phyloP scores from a whole-genome alignment of 148 eudicot species.

The Fagopyrum homotropicum region DNA sequence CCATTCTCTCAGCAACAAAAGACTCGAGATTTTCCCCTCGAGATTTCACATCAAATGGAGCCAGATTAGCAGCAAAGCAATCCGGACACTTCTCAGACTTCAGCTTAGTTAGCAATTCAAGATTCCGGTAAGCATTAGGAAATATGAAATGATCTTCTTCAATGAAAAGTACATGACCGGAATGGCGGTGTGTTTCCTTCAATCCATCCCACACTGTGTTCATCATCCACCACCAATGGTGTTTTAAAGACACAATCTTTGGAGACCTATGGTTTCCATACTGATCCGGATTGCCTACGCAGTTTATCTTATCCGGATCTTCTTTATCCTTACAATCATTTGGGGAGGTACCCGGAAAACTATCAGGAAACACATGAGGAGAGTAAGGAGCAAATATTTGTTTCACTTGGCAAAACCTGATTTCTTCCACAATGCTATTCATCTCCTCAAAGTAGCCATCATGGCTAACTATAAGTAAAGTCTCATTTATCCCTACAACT shows the following conservation, averaged over 20 bases:
- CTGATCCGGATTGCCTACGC: constrained; percentile 75
- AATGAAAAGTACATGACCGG: constrained; percentile 73
- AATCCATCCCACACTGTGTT: constrained; percentile 92
- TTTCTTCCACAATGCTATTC: constrained; percentile 75
- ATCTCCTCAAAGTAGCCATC: constrained; percentile 88
- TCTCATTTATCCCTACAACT: constrained; percentile 76
- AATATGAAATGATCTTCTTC: constrained; percentile 92
- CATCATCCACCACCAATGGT: constrained; percentile 99
- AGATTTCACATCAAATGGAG: constrained; percentile 70
- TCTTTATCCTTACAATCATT: constrained; percentile 68
- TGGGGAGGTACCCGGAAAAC: constrained; percentile 75
- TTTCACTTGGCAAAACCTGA: constrained; percentile 83
- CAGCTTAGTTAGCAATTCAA: constrained; percentile 48
- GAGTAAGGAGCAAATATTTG: constrained; percentile 88
- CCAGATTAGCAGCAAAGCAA: constrained; percentile 80
- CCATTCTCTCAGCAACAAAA: constrained; percentile 83
- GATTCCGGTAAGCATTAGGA: constrained; percentile 79
- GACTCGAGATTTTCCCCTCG: constrained; percentile 62
- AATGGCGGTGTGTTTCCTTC: constrained; percentile 52
- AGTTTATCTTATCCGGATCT: constrained; percentile 37
- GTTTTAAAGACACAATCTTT: constrained; percentile 86
- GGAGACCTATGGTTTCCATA: constrained; percentile 86
- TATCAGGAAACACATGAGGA: constrained; percentile 58
- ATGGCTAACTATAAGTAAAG: constrained; percentile 81
- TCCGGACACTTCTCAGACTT: constrained; percentile 68